Evolutionary conservation across 2,329 filamentous ascomycete genomes (phyloP).

Genomic region (Laburnicola sp.): DNA sequence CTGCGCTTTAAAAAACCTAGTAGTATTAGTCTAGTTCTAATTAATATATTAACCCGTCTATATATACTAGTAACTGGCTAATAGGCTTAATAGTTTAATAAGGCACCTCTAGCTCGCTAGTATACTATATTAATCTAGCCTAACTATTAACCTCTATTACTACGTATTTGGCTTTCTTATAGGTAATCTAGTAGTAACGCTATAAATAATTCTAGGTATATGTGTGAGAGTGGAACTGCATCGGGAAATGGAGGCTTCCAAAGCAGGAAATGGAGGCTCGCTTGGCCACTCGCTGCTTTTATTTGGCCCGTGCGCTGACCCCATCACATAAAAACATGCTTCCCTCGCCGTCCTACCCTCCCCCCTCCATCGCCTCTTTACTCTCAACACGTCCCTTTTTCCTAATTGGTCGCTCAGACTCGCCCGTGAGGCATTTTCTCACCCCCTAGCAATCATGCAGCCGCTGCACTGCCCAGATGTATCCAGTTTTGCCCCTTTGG

Average conservation of each 20-base stretch:
- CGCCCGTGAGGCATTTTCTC: slow-evolving; percentile 20
- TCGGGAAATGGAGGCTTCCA: slow-evolving; percentile 23
- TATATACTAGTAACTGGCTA: too few relatives aligned
- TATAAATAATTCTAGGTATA: not conserved
- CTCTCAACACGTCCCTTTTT: slow-evolving; percentile 8
- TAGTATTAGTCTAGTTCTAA: not conserved
- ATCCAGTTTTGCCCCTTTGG: slow-evolving; percentile 6
- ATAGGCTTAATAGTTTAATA: too few relatives aligned
- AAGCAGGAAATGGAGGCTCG: slow-evolving; percentile 22
- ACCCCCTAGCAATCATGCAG: slow-evolving; percentile 14
- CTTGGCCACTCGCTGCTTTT: slow-evolving; percentile 29
- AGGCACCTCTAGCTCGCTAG: too few relatives aligned
- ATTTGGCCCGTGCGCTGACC: slow-evolving; percentile 25
- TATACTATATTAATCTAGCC: too few relatives aligned
- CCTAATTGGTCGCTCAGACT: slow-evolving; percentile 19
- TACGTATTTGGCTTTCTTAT: not conserved
- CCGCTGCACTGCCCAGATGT: slow-evolving; percentile 10
- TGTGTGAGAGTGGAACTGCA: slow-evolving; percentile 1
- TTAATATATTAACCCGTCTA: too few relatives aligned
- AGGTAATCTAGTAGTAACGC: not conserved
- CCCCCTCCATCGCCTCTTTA: slow-evolving; percentile 18
- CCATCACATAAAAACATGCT: slow-evolving; percentile 23
- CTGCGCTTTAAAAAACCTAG: slow-evolving; percentile 3
- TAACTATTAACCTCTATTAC: too few relatives aligned
- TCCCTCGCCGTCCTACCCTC: slow-evolving; percentile 19